Conservation (phyloP, 306 rosid genomes). For the Begonia masoniana region DNA sequence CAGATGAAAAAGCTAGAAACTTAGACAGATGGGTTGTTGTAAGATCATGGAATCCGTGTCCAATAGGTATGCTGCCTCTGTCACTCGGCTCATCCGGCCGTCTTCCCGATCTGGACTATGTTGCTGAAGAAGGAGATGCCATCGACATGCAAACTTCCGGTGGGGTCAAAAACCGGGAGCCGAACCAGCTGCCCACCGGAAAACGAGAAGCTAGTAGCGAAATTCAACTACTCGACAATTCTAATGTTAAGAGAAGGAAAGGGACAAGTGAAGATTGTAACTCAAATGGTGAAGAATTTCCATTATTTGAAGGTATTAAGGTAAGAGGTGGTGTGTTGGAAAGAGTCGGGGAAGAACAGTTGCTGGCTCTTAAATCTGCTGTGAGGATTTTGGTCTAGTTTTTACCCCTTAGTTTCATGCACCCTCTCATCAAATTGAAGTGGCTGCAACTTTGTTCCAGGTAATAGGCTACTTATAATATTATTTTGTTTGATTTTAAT, state of each 20-base stretch:
- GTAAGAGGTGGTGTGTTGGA: slow-evolving; percentile 49
- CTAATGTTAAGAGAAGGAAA: slow-evolving; percentile 43
- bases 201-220: slow-evolving; percentile 46
- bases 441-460: too few species aligned
- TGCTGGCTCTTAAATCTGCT: slow-evolving; percentile 39
- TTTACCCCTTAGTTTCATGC: not conserved
- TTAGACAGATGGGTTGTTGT: slow-evolving; percentile 47
- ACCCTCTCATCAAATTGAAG: too few species aligned
- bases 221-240: slow-evolving; percentile 23
- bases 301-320: slow-evolving; percentile 15
- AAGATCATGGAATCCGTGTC: slow-evolving; percentile 78
- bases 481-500: too few species aligned
- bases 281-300: slow-evolving; percentile 7
- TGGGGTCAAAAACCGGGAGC: slow-evolving; percentile 19
- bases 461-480: too few species aligned
- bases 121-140: slow-evolving; percentile 5
- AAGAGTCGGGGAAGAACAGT: slow-evolving; percentile 46
- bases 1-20: slow-evolving; percentile 15
- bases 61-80: slow-evolving; percentile 83
- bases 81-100: slow-evolving; percentile 48
- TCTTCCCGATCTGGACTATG: slow-evolving; percentile 46
- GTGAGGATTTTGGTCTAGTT: slow-evolving; percentile 43
- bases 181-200: slow-evolving; percentile 8
- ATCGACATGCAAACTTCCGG: slow-evolving; percentile 6
- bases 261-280: slow-evolving; percentile 19